phyloP scores from a whole-genome alignment of 768 basidiomycete genomes.

The Brasilioporus rufonigricans region DNA sequence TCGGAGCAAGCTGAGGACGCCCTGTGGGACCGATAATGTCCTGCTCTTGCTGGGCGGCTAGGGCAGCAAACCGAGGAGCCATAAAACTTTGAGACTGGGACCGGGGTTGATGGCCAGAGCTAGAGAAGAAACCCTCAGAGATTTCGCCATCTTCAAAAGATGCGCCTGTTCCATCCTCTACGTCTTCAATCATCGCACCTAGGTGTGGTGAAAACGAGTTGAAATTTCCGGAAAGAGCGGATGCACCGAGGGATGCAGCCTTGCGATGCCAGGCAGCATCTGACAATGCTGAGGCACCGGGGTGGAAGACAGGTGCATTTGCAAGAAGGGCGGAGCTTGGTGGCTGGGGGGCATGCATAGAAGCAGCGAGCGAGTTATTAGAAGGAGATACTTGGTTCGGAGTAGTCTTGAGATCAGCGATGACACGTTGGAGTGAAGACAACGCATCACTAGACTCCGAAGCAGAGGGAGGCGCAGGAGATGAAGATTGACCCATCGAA shows the following conservation, averaged over 20 bases:
- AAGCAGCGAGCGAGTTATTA: conserved; percentile 38
- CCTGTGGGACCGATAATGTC: conserved; percentile 69
- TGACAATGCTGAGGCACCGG: conserved; percentile 49
- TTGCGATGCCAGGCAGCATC: conserved; percentile 75
- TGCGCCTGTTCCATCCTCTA: conserved; percentile 53
- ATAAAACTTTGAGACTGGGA: conserved; percentile 82
- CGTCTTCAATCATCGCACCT: conserved; percentile 82
- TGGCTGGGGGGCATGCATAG: conserved; percentile 48
- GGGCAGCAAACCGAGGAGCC: conserved; percentile 84
- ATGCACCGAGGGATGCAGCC: conserved; percentile 68
- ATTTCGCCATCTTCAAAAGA: conserved; percentile 81
- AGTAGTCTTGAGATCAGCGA: conserved; percentile 88
- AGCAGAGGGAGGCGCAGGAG: conserved; percentile 49
- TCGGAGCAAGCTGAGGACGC: conserved; percentile 87
- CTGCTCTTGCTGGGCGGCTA: conserved; percentile 68
- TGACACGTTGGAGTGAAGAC: conserved; percentile 88
- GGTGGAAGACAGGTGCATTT: conserved; percentile 75
- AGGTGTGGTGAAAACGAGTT: conserved; percentile 77
- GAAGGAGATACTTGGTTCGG: conserved; percentile 44
- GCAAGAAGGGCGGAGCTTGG: conserved; percentile 50
- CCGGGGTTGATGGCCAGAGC: conserved; percentile 60
- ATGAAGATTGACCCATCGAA: conserved; percentile 37
- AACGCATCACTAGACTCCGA: conserved; percentile 76
- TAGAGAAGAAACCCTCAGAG: conserved; percentile 50
- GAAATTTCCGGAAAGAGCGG: conserved; percentile 56